Percentiles rank a stretch among this genome's conserved stretches.
These are phyloP conservation scores for Exophiala sp. DNA, from an alignment of 2,329 filamentous ascomycete species.

Conservation along the genomic window DNA sequence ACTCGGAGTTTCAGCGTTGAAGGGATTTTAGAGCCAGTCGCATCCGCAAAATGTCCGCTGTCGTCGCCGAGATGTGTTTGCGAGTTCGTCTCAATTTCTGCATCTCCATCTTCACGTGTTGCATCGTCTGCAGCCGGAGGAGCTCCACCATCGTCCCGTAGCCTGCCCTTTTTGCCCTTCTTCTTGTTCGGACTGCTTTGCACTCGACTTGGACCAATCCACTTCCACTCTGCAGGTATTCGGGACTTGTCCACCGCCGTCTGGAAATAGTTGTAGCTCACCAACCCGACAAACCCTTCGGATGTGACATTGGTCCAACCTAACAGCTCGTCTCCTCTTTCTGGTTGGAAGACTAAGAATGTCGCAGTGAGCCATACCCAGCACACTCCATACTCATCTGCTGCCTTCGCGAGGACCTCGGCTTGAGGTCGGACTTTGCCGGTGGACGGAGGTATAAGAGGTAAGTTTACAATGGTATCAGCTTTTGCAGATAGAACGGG, in stretches of 20 bases:
- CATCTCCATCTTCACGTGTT: slow-evolving; percentile 27
- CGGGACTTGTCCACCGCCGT: slow-evolving; percentile 75
- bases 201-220: slow-evolving; percentile 58
- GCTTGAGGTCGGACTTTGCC: slow-evolving; percentile 35
- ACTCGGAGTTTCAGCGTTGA: slow-evolving; percentile 74
- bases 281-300: slow-evolving; percentile 81
- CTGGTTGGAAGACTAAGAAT: slow-evolving; percentile 77
- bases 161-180: slow-evolving; percentile 30
- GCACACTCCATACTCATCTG: slow-evolving; percentile 80
- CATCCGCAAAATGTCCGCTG: slow-evolving; percentile 74
- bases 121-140: slow-evolving; percentile 49
- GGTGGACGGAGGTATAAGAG: slow-evolving; percentile 31
- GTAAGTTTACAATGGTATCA: slow-evolving; percentile 40
- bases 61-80: slow-evolving; percentile 39
- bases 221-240: slow-evolving; percentile 75
- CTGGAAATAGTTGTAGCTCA: slow-evolving; percentile 90
- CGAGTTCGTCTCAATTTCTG: background rate
- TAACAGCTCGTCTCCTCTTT: slow-evolving; percentile 68
- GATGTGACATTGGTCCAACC: slow-evolving; percentile 70
- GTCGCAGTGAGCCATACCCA: slow-evolving; percentile 88
- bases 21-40: slow-evolving; percentile 63
- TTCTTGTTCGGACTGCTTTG: slow-evolving; percentile 30
- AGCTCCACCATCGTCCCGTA: slow-evolving; percentile 33
- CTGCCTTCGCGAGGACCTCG: slow-evolving; percentile 41
- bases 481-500: slow-evolving; percentile 24